Evolutionary conservation across 306 rosid genomes (phyloP).

Genomic region (Cicer yamashitae): DNA sequence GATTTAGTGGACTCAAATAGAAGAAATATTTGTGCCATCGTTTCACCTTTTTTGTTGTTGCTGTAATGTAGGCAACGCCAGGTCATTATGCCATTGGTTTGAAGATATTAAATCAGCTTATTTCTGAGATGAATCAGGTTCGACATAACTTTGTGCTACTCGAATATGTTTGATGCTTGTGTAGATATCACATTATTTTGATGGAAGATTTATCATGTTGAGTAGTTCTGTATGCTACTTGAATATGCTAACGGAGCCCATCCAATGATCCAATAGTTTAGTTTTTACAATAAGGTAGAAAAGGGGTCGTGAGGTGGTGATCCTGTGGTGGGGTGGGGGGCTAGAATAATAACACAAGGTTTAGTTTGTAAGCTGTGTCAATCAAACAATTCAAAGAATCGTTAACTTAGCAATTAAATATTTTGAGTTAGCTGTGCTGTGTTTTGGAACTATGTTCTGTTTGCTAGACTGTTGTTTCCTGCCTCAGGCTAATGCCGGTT

Average conservation of each 20-base stretch:
- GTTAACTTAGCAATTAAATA: not conserved
- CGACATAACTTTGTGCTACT: constrained; percentile 39
- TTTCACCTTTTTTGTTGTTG: constrained; percentile 20
- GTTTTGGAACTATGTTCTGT: constrained; percentile 27
- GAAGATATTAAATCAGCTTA: constrained; percentile 94
- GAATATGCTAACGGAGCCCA: constrained; percentile 15
- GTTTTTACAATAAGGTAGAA: not conserved
- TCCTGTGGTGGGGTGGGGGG: not conserved
- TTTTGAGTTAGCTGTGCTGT: not conserved
- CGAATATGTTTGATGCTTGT: constrained; percentile 38
- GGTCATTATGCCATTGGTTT: constrained; percentile 95
- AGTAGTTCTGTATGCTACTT: not conserved
- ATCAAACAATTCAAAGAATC: constrained; percentile 11
- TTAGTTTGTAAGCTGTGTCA: constrained; percentile 12
- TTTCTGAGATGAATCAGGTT: constrained; percentile 99
- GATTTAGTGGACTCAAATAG: not conserved
- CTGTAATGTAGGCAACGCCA: constrained; percentile 73
- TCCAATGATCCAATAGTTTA: constrained; percentile 13
- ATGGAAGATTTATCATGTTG: constrained; percentile 31
- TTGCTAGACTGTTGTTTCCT: constrained; percentile 34
- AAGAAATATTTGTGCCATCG: not conserved
- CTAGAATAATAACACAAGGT: not conserved
- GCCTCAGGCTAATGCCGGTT: constrained; percentile 83
- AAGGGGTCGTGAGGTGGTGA: not conserved
- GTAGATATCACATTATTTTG: constrained; percentile 11